These are phyloP conservation scores for Neocatenulostroma microsporum DNA, from an alignment of 2,329 filamentous ascomycete genomes.

Conservation along the genomic window DNA sequence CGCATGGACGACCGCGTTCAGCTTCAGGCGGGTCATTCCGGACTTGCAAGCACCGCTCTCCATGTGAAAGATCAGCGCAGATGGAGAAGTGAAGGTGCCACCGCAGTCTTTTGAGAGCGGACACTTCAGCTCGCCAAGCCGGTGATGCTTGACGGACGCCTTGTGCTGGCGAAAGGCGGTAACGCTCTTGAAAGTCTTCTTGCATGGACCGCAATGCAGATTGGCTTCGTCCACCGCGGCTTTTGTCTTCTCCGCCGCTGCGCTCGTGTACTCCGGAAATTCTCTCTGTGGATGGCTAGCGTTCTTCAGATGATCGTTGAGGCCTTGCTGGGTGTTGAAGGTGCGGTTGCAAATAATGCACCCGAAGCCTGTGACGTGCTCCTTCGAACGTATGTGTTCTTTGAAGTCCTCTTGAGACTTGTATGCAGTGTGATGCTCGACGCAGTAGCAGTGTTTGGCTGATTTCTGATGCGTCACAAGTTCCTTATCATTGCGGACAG, in stretches of 20 bases:
- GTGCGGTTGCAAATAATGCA: slow-evolving; percentile 8
- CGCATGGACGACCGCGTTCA: slow-evolving; percentile 10
- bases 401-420: neutral
- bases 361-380: slow-evolving; percentile 9
- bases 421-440: slow-evolving; percentile 9
- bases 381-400: too few species aligned
- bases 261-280: neutral
- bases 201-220: slow-evolving; percentile 11
- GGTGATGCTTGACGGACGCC: slow-evolving; percentile 13
- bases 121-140: slow-evolving; percentile 10
- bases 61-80: slow-evolving; percentile 12
- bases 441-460: slow-evolving; percentile 12
- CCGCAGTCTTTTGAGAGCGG: slow-evolving; percentile 10
- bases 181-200: slow-evolving; percentile 6
- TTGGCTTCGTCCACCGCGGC: slow-evolving; percentile 8
- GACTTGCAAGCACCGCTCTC: slow-evolving; percentile 13
- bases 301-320: slow-evolving; percentile 10
- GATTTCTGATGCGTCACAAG: slow-evolving; percentile 7
- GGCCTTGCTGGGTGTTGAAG: slow-evolving; percentile 8
- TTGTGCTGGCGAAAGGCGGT: slow-evolving; percentile 12
- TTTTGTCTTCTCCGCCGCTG: slow-evolving; percentile 1
- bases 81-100: slow-evolving; percentile 9
- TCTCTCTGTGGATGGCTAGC: slow-evolving; percentile 4
- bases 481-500: too few species aligned
- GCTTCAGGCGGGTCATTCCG: slow-evolving; percentile 14